Evolutionary conservation across 2,329 filamentous ascomycete species (phyloP), one percentile per base, ranked within the genome.

Genomic region (Pseudodiploospora longispora): DNA sequence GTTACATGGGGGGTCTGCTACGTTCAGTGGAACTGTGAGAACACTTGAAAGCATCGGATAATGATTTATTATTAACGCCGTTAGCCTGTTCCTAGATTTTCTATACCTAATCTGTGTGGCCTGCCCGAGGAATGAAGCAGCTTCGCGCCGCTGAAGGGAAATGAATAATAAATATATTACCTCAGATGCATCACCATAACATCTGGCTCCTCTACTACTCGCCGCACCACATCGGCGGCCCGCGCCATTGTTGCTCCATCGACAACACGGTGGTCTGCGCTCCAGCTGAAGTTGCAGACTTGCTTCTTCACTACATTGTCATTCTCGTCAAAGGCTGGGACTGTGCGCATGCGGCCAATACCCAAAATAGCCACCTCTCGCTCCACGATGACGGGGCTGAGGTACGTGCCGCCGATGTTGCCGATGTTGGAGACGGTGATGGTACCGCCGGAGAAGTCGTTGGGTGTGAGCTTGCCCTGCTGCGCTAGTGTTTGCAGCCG

Each of bases 391-490:
- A 98, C 86, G 1, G 93, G 93, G 30, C 85, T 83, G 38, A 97
- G 82, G 55, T 95, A 95, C 1, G 87, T 93, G 29, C 93, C 93
- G 43, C 93, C 93, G 38, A 98, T 88, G 55, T 82, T 95, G 38
- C 93, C 93, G 55, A 98, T 95, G 62, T 98, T 98, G 55, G 89
- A 95, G 40, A 98, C 81, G 0, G 93, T 96, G 57, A 98, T 91
- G 2, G 93, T 97, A 10, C 89, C 89, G 42, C 89, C 89, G 32
- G 74, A 76, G 50, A 98, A 74, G 63, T 98, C 90, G 12, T 76
- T 72, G 3, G 82, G 76, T 2, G 79, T 72, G 4, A 98, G 75
- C 62, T 85, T 87, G 30, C 88, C 87, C n/a, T 76, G 72, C 10
- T 75, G 70, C 2, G 88, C 91, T 7, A 88, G 79, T 3, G 67